Conservation (phyloP, 331 rosid genomes). For the Malus hybrid region DNA sequence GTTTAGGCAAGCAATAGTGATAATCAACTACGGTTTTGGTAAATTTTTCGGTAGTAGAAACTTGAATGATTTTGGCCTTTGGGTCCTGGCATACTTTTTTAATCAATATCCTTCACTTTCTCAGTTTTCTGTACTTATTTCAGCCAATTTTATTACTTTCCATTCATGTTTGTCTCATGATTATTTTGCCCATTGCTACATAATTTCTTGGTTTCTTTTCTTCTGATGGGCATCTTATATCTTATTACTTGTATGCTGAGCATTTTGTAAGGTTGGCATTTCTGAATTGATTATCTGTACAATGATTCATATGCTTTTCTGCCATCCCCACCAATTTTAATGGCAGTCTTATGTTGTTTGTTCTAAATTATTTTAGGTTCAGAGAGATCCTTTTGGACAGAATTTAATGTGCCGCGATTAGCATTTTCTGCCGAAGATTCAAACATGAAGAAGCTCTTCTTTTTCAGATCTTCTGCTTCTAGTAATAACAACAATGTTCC, state of each 20-base stretch:
- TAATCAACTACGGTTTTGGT: neutral
- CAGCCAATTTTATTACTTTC: neutral
- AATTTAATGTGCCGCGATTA: slow-evolving; percentile 26
- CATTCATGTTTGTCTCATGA: neutral
- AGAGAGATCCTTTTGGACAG: slow-evolving; percentile 7
- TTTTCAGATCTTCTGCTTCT: slow-evolving; percentile 69
- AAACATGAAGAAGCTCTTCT: slow-evolving; percentile 81
- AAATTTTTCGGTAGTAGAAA: neutral
- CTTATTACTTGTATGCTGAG: neutral
- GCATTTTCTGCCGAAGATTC: slow-evolving; percentile 19
- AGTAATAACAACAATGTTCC: slow-evolving; percentile 47
- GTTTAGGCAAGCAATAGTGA: neutral
- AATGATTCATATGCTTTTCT: neutral
- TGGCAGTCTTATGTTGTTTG: slow-evolving; percentile 6
- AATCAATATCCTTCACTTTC: neutral
- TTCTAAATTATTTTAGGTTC: slow-evolving; percentile 17
- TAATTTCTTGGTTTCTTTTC: neutral
- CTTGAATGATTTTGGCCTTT: neutral
- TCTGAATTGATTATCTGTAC: neutral
- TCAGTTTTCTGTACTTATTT: neutral
- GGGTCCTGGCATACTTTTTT: neutral
- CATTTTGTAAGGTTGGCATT: neutral
- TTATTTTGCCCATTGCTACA: neutral
- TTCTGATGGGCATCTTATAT: neutral
- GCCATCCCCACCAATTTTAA: neutral